These are phyloP conservation scores for Adiantum capillusveneris DNA, from an alignment of 75 land plant species.

Conservation along the genomic window DNA sequence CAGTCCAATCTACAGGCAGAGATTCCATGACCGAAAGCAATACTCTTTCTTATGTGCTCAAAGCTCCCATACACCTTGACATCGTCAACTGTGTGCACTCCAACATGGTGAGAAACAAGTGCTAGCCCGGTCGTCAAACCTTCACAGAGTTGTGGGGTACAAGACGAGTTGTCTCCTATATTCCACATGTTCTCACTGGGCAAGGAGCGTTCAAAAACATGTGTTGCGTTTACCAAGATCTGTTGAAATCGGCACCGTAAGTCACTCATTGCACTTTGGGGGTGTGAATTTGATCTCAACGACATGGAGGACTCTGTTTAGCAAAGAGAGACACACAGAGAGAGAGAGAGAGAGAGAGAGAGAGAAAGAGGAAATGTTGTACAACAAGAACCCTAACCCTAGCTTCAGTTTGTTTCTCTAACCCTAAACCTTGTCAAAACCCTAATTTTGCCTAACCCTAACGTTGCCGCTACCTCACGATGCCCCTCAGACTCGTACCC, in stretches of 20 bases:
- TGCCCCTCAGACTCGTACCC: too few species aligned
- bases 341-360: too few species aligned
- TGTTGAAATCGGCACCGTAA: constrained; percentile 63
- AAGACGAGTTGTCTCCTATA: constrained; percentile 54
- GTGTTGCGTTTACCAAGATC: constrained; percentile 68
- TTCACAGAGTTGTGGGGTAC: constrained; percentile 71
- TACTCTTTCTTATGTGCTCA: constrained; percentile 44
- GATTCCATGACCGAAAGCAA: constrained; percentile 21
- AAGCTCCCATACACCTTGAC: constrained; percentile 49
- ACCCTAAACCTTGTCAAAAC: too few species aligned
- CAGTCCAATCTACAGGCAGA: constrained; percentile 37
- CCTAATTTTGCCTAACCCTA: too few species aligned
- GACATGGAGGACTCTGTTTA: too few species aligned
- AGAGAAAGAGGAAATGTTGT: too few species aligned
- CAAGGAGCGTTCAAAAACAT: constrained; percentile 71
- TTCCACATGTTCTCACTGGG: constrained; percentile 62
- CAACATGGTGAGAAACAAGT: constrained; percentile 43
- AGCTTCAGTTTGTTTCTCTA: too few species aligned
- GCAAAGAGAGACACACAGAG: too few species aligned
- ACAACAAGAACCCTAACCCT: too few species aligned
- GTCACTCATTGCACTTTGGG: too few species aligned
- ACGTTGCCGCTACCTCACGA: too few species aligned
- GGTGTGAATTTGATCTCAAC: too few species aligned
- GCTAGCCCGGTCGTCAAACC: constrained; percentile 65
- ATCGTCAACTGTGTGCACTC: constrained; percentile 45